Conservation (phyloP, 768 basidiomycete species). For the Asterophora parasitica region DNA sequence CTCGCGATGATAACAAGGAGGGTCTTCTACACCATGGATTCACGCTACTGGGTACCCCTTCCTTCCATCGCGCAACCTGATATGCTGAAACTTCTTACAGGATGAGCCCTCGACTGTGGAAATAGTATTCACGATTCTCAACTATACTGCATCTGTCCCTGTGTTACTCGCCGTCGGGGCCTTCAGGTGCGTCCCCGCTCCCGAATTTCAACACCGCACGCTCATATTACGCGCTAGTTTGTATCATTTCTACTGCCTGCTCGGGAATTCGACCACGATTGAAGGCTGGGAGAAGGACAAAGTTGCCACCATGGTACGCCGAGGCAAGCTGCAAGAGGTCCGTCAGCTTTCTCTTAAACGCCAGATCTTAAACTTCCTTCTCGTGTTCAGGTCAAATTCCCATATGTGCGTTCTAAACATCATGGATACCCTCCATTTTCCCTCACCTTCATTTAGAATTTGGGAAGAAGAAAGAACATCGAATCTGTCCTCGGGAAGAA, state of each 20-base stretch:
- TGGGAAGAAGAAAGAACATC: slow-evolving; percentile 72
- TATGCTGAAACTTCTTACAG: slow-evolving; percentile 30
- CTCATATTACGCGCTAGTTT: slow-evolving; percentile 40
- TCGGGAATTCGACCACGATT: slow-evolving; percentile 88
- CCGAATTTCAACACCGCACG: neutral
- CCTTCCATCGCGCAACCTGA: neutral
- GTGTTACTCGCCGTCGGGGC: slow-evolving; percentile 84
- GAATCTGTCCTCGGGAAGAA: slow-evolving; percentile 72
- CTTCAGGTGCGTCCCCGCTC: slow-evolving; percentile 63
- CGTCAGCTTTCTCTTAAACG: slow-evolving; percentile 5
- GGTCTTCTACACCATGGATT: slow-evolving; percentile 42
- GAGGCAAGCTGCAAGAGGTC: slow-evolving; percentile 83
- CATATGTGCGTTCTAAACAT: slow-evolving; percentile 61
- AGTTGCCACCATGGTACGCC: slow-evolving; percentile 75
- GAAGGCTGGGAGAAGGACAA: slow-evolving; percentile 99
- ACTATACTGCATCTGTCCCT: slow-evolving; percentile 80
- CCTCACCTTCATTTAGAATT: slow-evolving; percentile 48
- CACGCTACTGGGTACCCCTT: slow-evolving; percentile 45
- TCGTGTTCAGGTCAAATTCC: slow-evolving; percentile 70
- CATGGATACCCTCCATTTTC: slow-evolving; percentile 8
- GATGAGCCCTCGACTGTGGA: slow-evolving; percentile 64
- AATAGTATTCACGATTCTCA: slow-evolving; percentile 81
- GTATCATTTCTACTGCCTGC: slow-evolving; percentile 79
- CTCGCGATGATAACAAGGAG: slow-evolving; percentile 73
- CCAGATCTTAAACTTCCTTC: slow-evolving; percentile 1